Conservation (phyloP, 78 protist genomes). For the Isochrysis galbana region DNA sequence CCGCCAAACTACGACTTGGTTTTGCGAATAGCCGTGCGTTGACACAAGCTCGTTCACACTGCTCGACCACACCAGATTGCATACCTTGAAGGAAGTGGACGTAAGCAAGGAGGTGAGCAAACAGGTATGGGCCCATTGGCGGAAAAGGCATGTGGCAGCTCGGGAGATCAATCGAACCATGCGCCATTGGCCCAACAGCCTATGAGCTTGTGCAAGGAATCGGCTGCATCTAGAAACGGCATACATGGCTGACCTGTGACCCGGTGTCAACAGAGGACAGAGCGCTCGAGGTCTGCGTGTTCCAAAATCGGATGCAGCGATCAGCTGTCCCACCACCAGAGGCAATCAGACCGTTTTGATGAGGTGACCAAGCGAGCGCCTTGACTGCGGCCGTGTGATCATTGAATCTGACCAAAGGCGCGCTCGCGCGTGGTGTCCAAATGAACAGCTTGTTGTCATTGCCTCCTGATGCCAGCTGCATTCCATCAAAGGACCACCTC, state of each 20-base stretch:
- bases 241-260: conserved; percentile 38
- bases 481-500: conserved; percentile 46
- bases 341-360: conserved; percentile 45
- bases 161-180: not conserved
- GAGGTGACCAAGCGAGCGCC: conserved; percentile 62
- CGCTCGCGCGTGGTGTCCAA: not conserved
- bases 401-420: not conserved
- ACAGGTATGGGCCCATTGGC: not conserved
- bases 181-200: not conserved
- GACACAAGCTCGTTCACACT: conserved; percentile 55
- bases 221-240: too few species aligned
- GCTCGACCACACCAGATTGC: conserved; percentile 53
- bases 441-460: conserved; percentile 50
- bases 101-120: not conserved
- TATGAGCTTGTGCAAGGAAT: not conserved
- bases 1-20: conserved; percentile 36
- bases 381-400: conserved; percentile 59
- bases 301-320: conserved; percentile 58
- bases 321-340: conserved; percentile 68
- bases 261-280: conserved; percentile 51
- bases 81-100: conserved; percentile 42
- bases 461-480: conserved; percentile 53
- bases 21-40: conserved; percentile 60
- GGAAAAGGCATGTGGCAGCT: not conserved
- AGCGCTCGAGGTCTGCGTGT: conserved; percentile 33